Evolutionary conservation across 1,284 basidiomycete species (phyloP).

Genomic region (Heterobasidion occidentale): DNA sequence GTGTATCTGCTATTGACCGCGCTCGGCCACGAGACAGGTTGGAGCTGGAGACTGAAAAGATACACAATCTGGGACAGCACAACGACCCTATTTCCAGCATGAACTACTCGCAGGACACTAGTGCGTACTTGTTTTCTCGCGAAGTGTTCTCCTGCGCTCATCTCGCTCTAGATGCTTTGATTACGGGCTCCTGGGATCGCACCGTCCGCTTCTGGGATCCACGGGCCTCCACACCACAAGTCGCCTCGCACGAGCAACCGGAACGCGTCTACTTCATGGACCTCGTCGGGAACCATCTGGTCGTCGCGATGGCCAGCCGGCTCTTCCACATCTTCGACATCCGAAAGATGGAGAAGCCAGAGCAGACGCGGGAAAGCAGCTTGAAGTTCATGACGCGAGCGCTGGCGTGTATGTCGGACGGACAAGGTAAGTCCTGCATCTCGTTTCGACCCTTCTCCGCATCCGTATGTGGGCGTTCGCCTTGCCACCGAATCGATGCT

Average conservation of each 20-base stretch:
- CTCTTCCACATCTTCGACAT: slow-evolving; percentile 85
- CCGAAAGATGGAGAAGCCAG: slow-evolving; percentile 62
- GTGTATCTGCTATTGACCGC: slow-evolving; percentile 1
- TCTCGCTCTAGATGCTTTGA: slow-evolving; percentile 46
- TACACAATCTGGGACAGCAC: slow-evolving; percentile 60
- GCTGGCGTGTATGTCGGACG: slow-evolving; percentile 87
- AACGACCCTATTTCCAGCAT: slow-evolving; percentile 58
- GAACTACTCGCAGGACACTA: slow-evolving; percentile 43
- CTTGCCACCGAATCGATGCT: neutral
- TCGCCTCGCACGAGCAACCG: slow-evolving; percentile 63
- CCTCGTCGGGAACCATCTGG: slow-evolving; percentile 63
- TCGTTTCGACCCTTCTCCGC: neutral
- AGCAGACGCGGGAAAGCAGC: slow-evolving; percentile 83
- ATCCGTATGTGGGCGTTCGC: neutral
- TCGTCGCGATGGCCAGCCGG: slow-evolving; percentile 87
- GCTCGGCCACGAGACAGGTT: slow-evolving; percentile 32
- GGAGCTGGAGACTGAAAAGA: slow-evolving; percentile 54
- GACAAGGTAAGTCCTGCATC: slow-evolving; percentile 57
- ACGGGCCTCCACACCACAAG: slow-evolving; percentile 47
- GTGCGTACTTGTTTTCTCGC: slow-evolving; percentile 27
- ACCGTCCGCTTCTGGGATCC: slow-evolving; percentile 87
- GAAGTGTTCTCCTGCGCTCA: neutral
- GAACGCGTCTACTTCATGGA: slow-evolving; percentile 84
- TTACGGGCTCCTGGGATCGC: slow-evolving; percentile 89
- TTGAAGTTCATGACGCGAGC: slow-evolving; percentile 93